Conservation (phyloP, 305 asterid genomes). For the Fraxinus sp. region DNA sequence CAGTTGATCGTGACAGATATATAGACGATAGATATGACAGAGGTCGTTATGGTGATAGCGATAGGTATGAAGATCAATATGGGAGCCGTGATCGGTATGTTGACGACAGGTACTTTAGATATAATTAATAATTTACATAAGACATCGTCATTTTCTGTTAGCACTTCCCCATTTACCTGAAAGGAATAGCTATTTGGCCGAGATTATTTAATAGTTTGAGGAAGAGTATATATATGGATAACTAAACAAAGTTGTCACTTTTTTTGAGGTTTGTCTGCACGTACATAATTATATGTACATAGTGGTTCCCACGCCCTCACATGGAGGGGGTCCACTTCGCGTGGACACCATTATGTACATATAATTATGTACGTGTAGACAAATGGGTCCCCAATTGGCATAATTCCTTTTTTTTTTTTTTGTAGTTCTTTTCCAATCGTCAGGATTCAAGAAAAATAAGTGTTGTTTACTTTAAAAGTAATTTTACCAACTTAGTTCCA, state of each 20-base stretch:
- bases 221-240: background rate
- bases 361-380: too few species aligned
- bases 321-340: too few species aligned
- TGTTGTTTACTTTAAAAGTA: background rate
- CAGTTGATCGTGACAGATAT: slow-evolving; percentile 65
- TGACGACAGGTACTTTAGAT: slow-evolving; percentile 53
- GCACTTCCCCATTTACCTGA: background rate
- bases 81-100: slow-evolving; percentile 69
- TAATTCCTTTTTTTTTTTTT: too few species aligned
- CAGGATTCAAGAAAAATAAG: background rate
- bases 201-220: background rate
- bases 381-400: too few species aligned
- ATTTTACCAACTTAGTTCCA: background rate
- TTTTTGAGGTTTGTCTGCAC: too few species aligned
- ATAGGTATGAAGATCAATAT: slow-evolving; percentile 69
- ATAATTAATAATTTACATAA: background rate
- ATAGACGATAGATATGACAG: slow-evolving; percentile 68
- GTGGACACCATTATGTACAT: too few species aligned
- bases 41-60: slow-evolving; percentile 70
- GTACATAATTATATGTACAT: too few species aligned
- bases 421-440: background rate
- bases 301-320: too few species aligned
- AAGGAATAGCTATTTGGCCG: background rate
- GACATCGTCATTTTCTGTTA: background rate
- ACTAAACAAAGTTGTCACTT: background rate